Base-by-base conservation (phyloP, 768 basidiomycete genomes). In the Leccinum broughii region DNA sequence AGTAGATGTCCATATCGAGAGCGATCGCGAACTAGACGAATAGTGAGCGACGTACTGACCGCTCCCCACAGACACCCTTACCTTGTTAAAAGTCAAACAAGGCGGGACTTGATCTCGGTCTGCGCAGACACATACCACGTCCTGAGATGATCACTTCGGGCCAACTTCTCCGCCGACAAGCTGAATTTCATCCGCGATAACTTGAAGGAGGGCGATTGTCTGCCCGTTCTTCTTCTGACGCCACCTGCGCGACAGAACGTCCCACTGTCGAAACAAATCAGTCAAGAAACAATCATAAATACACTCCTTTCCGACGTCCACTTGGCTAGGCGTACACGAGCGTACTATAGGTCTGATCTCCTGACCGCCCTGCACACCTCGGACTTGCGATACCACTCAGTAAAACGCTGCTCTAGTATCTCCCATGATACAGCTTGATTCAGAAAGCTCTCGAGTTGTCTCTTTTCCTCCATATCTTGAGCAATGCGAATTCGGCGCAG, bases 171-270 rank as follows among this genome's bases (percentile, higher is more conserved):
- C 93, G 20, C 95, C 95, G 51, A 97, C 88, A 51, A 94, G 83
- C 71, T 97, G 95, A 3, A 97, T 81, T 71, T 98, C 95, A 66
- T 98, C 95, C 0, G 93, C 93, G 62, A 98, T 97, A 57, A 28
- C 26, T 28, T 28, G 26, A 28, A 97, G 77, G 0, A 98, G 79
- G 0, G 92, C 93, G 53, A 98, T 87, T 56, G 85, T 93, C 73
- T 96, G 93, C 5, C 97, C 93, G 64, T 95, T 95, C 79, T 96
- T 96, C 58, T 95, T 81, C 68, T 95, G 94, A 58, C 93, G 88
- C 96, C 96, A 98, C 64, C 95, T 78, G 32, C 95, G 81, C 3
- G 93, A 96, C 17, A 97, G 76, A 32, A 96, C 83, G 70, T 98
- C 96, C 95, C 95, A 37, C 15, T 8, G 15, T 37, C 15, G 6